Evolutionary conservation across 1,284 basidiomycete species (phyloP).

Genomic region (Ustilago curta): DNA sequence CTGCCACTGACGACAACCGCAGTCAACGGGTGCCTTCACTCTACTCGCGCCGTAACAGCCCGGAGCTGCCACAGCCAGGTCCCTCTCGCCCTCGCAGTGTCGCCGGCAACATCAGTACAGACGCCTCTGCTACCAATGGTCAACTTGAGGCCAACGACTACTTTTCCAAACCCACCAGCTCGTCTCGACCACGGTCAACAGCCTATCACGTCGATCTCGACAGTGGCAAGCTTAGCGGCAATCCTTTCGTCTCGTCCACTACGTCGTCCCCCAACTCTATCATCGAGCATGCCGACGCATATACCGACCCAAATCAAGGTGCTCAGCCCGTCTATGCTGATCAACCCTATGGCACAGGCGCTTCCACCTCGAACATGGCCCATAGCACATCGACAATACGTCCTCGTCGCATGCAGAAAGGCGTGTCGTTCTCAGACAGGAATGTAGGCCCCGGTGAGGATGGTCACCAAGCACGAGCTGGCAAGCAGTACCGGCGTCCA

Average conservation of each 20-base stretch:
- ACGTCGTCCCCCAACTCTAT: slow-evolving; percentile 28
- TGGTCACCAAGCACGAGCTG: slow-evolving; percentile 20
- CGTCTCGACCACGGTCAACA: slow-evolving; percentile 16
- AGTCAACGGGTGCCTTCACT: slow-evolving; percentile 36
- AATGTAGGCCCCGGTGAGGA: slow-evolving; percentile 44
- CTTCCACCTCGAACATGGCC: slow-evolving; percentile 10
- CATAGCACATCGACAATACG: slow-evolving; percentile 29
- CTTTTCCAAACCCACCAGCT: slow-evolving; percentile 18
- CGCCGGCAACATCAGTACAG: slow-evolving; percentile 7
- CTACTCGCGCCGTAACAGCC: slow-evolving; percentile 52
- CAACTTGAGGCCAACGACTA: slow-evolving; percentile 35
- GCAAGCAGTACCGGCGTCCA: slow-evolving; percentile 34
- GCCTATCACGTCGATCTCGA: slow-evolving; percentile 45
- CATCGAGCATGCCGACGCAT: slow-evolving; percentile 6
- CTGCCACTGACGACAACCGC: slow-evolving; percentile 19
- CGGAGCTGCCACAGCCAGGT: slow-evolving; percentile 31
- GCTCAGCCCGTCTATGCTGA: slow-evolving; percentile 16
- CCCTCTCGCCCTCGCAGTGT: slow-evolving; percentile 40
- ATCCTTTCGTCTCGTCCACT: slow-evolving; percentile 25
- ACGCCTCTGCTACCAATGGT: neutral
- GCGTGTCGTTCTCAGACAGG: slow-evolving; percentile 51
- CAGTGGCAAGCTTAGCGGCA: slow-evolving; percentile 37
- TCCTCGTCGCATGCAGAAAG: slow-evolving; percentile 34
- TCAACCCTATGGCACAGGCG: slow-evolving; percentile 12
- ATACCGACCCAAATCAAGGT: neutral